Evolutionary conservation across 768 basidiomycete species (phyloP).

Genomic region (Tulasnella sp.): DNA sequence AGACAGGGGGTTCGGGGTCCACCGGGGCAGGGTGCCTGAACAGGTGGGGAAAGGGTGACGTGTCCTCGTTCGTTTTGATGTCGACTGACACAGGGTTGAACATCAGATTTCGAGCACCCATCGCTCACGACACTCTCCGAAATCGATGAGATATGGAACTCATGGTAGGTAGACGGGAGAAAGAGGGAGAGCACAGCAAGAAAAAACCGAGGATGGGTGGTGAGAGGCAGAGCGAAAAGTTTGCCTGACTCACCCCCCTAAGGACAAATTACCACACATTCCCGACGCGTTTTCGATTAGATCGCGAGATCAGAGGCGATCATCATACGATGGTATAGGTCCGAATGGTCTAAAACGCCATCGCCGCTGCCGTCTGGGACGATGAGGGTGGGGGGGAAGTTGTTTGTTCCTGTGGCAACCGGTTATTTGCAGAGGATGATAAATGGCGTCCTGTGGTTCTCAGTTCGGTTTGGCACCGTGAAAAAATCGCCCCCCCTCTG

Average conservation of each 20-base stretch:
- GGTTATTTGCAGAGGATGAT: slow-evolving; percentile 13
- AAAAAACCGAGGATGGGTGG: background rate
- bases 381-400: background rate
- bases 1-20: background rate
- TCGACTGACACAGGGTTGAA: background rate
- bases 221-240: background rate
- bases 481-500: slow-evolving; percentile 14
- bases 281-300: background rate
- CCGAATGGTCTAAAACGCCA: background rate
- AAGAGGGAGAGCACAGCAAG: background rate
- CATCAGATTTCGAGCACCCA: background rate
- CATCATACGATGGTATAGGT: background rate
- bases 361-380: background rate
- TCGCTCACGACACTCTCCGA: background rate
- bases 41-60: background rate
- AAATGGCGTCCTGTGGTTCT: slow-evolving; percentile 15
- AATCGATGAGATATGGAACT: background rate
- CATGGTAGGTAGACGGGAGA: background rate
- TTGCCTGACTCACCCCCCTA: background rate
- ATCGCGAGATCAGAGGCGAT: background rate
- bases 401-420: background rate
- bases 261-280: background rate
- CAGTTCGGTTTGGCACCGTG: slow-evolving; percentile 5
- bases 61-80: background rate
- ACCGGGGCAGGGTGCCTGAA: background rate